phyloP scores from a whole-genome alignment of 768 basidiomycete species.

The Cystobasidium ongulense region DNA sequence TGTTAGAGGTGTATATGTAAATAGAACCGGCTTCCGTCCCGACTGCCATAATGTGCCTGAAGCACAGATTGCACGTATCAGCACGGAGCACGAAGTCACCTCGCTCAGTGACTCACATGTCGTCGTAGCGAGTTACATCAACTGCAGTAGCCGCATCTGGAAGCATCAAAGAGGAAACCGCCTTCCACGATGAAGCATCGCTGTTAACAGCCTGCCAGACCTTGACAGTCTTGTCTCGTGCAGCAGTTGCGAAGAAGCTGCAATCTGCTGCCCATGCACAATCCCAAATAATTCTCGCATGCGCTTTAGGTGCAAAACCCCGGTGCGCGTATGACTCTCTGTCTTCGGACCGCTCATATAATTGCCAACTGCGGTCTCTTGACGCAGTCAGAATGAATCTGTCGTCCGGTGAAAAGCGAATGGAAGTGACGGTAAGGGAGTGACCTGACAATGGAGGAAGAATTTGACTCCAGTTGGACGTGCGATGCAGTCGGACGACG shows the following conservation, averaged over 20 bases:
- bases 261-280: slow-evolving; percentile 74
- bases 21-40: slow-evolving; percentile 28
- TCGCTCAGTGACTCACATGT: not conserved
- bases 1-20: not conserved
- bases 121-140: slow-evolving; percentile 43
- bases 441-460: slow-evolving; percentile 74
- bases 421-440: slow-evolving; percentile 75
- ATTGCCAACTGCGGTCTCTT: slow-evolving; percentile 81
- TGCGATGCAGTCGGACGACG: slow-evolving; percentile 71
- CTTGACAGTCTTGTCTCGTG: slow-evolving; percentile 80
- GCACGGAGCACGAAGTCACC: not conserved
- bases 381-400: slow-evolving; percentile 70
- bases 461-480: slow-evolving; percentile 60
- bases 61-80: not conserved
- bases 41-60: slow-evolving; percentile 21
- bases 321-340: slow-evolving; percentile 32
- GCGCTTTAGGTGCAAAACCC: slow-evolving; percentile 66
- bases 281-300: slow-evolving; percentile 92
- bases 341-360: slow-evolving; percentile 55
- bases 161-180: slow-evolving; percentile 57
- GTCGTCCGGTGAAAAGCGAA: slow-evolving; percentile 83
- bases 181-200: slow-evolving; percentile 52
- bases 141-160: slow-evolving; percentile 76
- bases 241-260: slow-evolving; percentile 79
- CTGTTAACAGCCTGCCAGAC: slow-evolving; percentile 58